These are phyloP conservation scores for Eurotiales sp. DNA, from an alignment of 2,329 filamentous ascomycete genomes.

Conservation along the genomic window DNA sequence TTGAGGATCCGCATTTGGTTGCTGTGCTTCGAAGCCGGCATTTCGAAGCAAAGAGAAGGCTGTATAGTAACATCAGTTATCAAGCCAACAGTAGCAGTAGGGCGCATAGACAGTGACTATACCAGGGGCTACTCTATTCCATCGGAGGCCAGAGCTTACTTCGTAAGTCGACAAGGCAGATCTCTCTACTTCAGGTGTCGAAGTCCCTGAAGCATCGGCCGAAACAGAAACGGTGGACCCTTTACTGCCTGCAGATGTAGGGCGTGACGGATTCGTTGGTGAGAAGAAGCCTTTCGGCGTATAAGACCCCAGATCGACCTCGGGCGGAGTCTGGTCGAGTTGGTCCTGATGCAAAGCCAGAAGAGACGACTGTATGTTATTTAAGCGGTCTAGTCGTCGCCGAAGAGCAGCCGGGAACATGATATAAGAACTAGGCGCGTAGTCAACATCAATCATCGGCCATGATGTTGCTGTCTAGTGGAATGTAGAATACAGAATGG, in stretches of 20 bases:
- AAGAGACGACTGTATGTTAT: conserved; percentile 17
- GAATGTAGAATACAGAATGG: no score
- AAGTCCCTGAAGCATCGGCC: conserved; percentile 10
- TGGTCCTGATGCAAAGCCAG: not conserved
- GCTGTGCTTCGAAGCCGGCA: conserved; percentile 33
- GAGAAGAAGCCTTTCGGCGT: not conserved
- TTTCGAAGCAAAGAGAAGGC: conserved; percentile 35
- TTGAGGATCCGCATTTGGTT: conserved; percentile 26
- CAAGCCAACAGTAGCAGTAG: not conserved
- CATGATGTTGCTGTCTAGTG: not conserved
- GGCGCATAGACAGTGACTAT: conserved; percentile 8
- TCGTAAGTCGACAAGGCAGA: conserved; percentile 23
- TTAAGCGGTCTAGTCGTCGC: conserved; percentile 25
- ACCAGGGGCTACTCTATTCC: conserved; percentile 35
- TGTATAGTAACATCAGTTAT: conserved; percentile 14
- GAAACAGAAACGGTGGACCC: conserved; percentile 20
- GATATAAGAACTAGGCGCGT: not conserved
- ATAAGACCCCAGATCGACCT: not conserved
- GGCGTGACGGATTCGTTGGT: conserved; percentile 3
- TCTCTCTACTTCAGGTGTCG: conserved; percentile 10
- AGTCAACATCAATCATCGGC: not conserved
- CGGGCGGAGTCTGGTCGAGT: not conserved
- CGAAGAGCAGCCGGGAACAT: conserved; percentile 26
- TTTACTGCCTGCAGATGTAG: conserved; percentile 22
- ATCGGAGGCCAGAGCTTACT: conserved; percentile 28